Base-by-base conservation (phyloP, 768 basidiomycete genomes). In the Melanogaster broomeanus region DNA sequence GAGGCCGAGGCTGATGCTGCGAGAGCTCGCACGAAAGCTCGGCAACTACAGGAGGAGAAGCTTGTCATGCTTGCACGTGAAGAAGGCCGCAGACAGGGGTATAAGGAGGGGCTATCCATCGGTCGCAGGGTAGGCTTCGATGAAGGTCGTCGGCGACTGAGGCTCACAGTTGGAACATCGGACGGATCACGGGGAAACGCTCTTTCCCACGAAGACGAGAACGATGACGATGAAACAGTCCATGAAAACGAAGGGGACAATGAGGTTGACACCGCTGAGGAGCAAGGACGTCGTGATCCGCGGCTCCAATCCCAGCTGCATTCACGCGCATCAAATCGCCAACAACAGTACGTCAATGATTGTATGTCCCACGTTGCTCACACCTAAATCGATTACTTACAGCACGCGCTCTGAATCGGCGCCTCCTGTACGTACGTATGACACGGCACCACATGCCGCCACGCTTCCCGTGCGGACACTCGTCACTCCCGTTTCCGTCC, bases 1-100 rank as follows among this genome's bases (percentile, higher is more conserved):
- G 72, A 72, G 51, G 78, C 78, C 4, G 79, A 80, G 49, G 72
- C 75, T 0, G 67, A 72, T 8, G 78, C 79, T 2, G 71, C 79
- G 2, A 64, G 65, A 21, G 77, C 77, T 4, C 69, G 78, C 42
- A 69, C 74, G n/a, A 73, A 64, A 35, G 77, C 77, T 6, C 68
- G 79, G 27, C 65, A 68, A 50, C 55, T 77, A 24, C 73, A 72
- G 49, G 74, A 78, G 51, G 72, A 73, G 57, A 73, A 72, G 34
- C 53, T 74, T 12, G 58, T 75, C 31, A 70, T 72, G 51, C 54
- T 63, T 24, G 79, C 78, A 6, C 64, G 71, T 13, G 77, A 77
- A 53, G 77, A 79, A 43, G 78, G 78, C 1, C 64, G 71, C 16
- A 63, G 53, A 49, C 48, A 66, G 46, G 77, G 78, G 13, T 79